Base-by-base conservation (phyloP, 257 asterid species). In the Nicotiana noctiflora region DNA sequence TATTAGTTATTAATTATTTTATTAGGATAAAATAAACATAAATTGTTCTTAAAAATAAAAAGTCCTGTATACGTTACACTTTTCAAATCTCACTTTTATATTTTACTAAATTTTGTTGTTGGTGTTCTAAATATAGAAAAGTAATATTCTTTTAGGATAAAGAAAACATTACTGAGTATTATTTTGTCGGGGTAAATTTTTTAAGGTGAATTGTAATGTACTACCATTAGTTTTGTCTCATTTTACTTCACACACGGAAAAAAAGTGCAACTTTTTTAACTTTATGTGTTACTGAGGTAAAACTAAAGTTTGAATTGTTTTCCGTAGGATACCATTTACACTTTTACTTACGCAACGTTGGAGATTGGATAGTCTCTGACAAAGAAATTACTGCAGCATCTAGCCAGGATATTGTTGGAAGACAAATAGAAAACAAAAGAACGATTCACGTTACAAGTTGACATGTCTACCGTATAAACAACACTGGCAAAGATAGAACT, bases 41-140 rank as follows among this genome's bases (percentile, higher is more conserved):
- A 37, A 37, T 37, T 37, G 7, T 37, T 37, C 7, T 7, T 37
- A 6, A 37, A 37, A 6, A 37, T 37, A 37, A 7, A 37, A 37
- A 37, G 10, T 37, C 2, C 2, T 37, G 40, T 34, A 6, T 2
- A 34, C 40, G 2, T 34, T 34, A 34, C 8, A 8, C 0, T 37
- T 0, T 1, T 0, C 0, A 37, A 7, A 40, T 1, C 11, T 7
- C 2, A 0, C 3, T 40, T 8, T 7, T 40, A 40, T 0, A 40
- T 40, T 40, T 40, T 0, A 1, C 11, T 37, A 40, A 0, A 40
- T 40, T 25, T 40, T 40, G 0, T 40, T 40, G 3, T 40, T 40
- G 11, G 7, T 40, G 11, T 40, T 40, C 2, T 40, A 7, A 40
- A 40, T 40, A 40, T 40, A 40, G 10, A 37, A 40, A 40, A 7